Evolutionary conservation across 805 yeast genomes (phyloP).

Genomic region (Candida yuanshanica): DNA sequence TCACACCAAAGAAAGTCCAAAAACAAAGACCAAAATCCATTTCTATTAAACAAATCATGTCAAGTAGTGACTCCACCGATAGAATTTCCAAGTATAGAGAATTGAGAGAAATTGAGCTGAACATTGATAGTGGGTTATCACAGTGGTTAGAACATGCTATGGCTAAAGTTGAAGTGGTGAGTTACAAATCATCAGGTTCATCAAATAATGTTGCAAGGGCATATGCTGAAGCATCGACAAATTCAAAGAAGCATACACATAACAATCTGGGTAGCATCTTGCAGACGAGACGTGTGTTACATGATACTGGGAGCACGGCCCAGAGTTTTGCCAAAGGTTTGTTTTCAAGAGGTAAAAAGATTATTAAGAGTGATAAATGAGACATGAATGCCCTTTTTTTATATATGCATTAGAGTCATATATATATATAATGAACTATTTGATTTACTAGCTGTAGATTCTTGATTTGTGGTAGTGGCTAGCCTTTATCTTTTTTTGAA

Average conservation of each 20-base stretch:
- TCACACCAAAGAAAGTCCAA: background rate
- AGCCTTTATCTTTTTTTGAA: too few relatives aligned
- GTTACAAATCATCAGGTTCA: slow-evolving; percentile 24
- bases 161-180: slow-evolving; percentile 25
- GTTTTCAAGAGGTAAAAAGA: slow-evolving; percentile 51
- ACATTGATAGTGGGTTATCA: slow-evolving; percentile 51
- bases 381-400: background rate
- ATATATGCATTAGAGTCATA: too few relatives aligned
- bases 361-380: slow-evolving; percentile 29
- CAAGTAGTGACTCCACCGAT: slow-evolving; percentile 35
- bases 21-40: slow-evolving; percentile 2
- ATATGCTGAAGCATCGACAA: slow-evolving; percentile 50
- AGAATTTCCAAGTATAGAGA: slow-evolving; percentile 37
- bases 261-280: slow-evolving; percentile 41
- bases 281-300: slow-evolving; percentile 43
- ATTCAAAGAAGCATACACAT: slow-evolving; percentile 26
- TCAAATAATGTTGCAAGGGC: slow-evolving; percentile 50
- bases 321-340: slow-evolving; percentile 49
- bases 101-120: slow-evolving; percentile 36
- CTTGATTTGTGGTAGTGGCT: too few relatives aligned
- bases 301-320: slow-evolving; percentile 46
- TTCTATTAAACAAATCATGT: slow-evolving; percentile 29
- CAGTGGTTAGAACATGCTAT: slow-evolving; percentile 42
- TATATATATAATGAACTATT: too few relatives aligned
- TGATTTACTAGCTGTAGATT: too few relatives aligned